Conservation (phyloP, 1,284 basidiomycete species). For the Moniliella sp. region DNA sequence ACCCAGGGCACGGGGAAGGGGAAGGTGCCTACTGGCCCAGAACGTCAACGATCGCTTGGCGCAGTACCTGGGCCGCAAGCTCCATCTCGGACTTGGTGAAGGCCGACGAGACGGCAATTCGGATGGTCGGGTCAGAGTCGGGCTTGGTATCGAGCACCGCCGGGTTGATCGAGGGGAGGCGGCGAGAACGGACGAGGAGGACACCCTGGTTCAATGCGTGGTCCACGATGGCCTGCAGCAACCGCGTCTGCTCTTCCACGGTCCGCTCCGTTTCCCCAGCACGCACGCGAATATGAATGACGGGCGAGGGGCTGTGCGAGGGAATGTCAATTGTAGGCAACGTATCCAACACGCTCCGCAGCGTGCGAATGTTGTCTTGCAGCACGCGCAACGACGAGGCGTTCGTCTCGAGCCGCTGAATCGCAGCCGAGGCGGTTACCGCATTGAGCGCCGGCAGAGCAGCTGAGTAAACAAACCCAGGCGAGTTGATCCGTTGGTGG, state of each 20-base stretch:
- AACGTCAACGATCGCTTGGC: constrained; percentile 54
- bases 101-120: constrained; percentile 56
- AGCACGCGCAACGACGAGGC: constrained; percentile 55
- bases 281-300: constrained; percentile 62
- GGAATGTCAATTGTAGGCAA: constrained; percentile 58
- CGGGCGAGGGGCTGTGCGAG: constrained; percentile 59
- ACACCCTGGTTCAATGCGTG: constrained; percentile 23
- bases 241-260: constrained; percentile 12
- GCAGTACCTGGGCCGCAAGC: constrained; percentile 58
- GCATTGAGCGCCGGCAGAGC: constrained; percentile 73
- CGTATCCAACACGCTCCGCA: constrained; percentile 54
- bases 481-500: constrained; percentile 89
- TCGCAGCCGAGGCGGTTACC: constrained; percentile 62
- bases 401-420: constrained; percentile 45
- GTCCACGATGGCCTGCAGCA: constrained; percentile 21
- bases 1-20: no score
- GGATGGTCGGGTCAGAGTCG: constrained; percentile 49
- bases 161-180: constrained; percentile 17
- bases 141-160: constrained; percentile 13
- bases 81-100: constrained; percentile 72
- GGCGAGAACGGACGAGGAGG: constrained; percentile 12
- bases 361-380: constrained; percentile 55
- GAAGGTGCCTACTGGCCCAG: constrained; percentile 30
- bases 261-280: constrained; percentile 11
- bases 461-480: constrained; percentile 85